phyloP scores from a whole-genome alignment of 768 basidiomycete species.

The Gyrodon lividus region DNA sequence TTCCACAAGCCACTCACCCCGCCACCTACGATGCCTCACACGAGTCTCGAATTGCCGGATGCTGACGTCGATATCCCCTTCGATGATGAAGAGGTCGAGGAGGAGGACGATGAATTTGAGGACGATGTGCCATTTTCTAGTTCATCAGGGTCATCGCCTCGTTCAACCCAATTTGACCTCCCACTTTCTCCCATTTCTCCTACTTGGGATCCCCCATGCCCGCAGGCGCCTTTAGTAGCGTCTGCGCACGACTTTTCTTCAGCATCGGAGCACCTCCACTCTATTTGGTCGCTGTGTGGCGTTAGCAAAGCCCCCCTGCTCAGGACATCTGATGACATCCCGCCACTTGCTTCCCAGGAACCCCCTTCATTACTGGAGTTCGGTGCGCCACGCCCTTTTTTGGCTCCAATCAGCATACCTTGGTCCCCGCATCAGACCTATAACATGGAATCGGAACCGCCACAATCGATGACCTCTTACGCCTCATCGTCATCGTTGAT shows the following conservation, averaged over 20 bases:
- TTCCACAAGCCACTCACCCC: conserved; percentile 39
- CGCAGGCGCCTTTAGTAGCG: conserved; percentile 12
- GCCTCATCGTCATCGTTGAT: conserved; percentile 23
- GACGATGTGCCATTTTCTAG: conserved; percentile 19
- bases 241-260: conserved; percentile 16
- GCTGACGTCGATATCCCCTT: conserved; percentile 23
- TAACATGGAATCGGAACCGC: conserved; percentile 16
- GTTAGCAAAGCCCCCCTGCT: conserved; percentile 11
- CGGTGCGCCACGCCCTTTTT: conserved; percentile 12
- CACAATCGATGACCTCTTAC: conserved; percentile 10
- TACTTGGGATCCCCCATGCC: conserved; percentile 25
- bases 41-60: conserved; percentile 38
- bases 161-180: conserved; percentile 9
- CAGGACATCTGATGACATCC: conserved; percentile 11
- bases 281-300: conserved; percentile 20
- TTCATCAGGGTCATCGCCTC: conserved; percentile 14
- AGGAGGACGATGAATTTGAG: conserved; percentile 18
- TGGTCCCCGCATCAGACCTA: conserved; percentile 14
- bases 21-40: conserved; percentile 41
- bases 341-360: conserved; percentile 12
- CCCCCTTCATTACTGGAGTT: conserved; percentile 27
- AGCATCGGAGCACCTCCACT: conserved; percentile 12
- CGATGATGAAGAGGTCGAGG: conserved; percentile 14
- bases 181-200: conserved; percentile 38
- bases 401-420: conserved; percentile 26